These are phyloP conservation scores for Moesziomyces antarcticus DNA, from an alignment of 1,284 basidiomycete species.

Conservation along the genomic window DNA sequence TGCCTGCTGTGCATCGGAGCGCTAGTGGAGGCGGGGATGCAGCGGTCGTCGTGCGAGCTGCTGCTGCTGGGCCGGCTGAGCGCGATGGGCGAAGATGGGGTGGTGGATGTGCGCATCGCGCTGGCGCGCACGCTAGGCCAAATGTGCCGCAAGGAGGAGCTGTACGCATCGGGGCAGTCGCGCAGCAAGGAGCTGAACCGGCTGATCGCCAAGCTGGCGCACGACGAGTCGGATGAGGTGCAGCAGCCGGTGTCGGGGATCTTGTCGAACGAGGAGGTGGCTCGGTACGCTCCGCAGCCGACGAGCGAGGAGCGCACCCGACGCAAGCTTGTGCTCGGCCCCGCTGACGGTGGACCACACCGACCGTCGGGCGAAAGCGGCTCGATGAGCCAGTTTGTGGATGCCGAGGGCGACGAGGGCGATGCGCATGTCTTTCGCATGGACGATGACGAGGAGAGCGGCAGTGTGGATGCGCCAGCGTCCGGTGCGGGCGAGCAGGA, in stretches of 20 bases:
- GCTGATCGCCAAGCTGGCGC: conserved; percentile 50
- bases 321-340: conserved; percentile 58
- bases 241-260: conserved; percentile 41
- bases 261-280: conserved; percentile 34
- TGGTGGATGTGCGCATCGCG: conserved; percentile 87
- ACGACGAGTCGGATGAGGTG: conserved; percentile 59
- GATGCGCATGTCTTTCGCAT: conserved; percentile 38
- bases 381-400: conserved; percentile 30
- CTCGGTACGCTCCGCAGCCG: conserved; percentile 1
- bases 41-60: conserved; percentile 71
- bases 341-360: conserved; percentile 56
- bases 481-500: conserved; percentile 6
- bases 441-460: conserved; percentile 33
- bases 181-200: conserved; percentile 42
- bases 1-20: conserved; percentile 56
- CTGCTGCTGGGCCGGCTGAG: conserved; percentile 75
- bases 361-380: conserved; percentile 35
- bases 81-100: conserved; percentile 75
- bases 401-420: conserved; percentile 26
- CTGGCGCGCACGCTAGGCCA: conserved; percentile 77
- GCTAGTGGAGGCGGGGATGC: conserved; percentile 51
- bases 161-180: conserved; percentile 61
- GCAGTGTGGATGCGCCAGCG: background rate
- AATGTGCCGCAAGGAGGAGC: conserved; percentile 68
- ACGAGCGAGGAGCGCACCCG: conserved; percentile 6